Base-by-base conservation (phyloP, 306 rosid species). In the Calophaca sinica region DNA sequence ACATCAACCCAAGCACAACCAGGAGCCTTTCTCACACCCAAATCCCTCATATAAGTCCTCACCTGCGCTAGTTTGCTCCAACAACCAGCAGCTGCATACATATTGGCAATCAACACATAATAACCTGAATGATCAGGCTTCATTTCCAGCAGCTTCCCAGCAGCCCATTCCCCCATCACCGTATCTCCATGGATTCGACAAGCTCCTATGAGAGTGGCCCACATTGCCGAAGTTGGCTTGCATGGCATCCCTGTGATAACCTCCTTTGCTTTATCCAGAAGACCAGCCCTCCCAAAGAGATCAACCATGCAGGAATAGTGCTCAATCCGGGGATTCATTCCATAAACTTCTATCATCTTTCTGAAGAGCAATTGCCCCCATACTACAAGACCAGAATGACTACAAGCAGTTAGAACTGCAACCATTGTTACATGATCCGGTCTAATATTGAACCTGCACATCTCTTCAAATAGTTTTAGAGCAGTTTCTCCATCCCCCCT, bases 201-300 rank as follows among this genome's bases (percentile, higher is more conserved):
- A 6, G 97, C 93, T 82, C 96, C 96, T 3, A 91, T 62, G 6
- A 91, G 90, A 54, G 96, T 88, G 0, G 91, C 98, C 98, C 98
- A 94, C 93, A 94, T 91, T 5, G 91, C 94, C 5, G 93, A 6
- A n/a, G 97, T 90, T n/a, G 96, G 91, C 75, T 76, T 86, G 84
- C 59, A 91, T 45, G 97, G 90, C 97, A 91, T 94, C 70, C 79
- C 79, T 13, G 79, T 80, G 76, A 94, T 88, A 61, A 88, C 42
- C 62, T 85, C 84, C 81, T 70, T 86, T 11, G 96, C 97, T 69
- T 84, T 87, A 65, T 81, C 68, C 58, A 91, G 68, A 79, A 91
- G 75, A 78, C 98, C 97, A 26, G 92, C 97, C 85, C 97, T 89
- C 70, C 98, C 98, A 78, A 52, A 85, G 55, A 94, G 96, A 82